Conservation (phyloP, 2,329 filamentous ascomycete species). For the Fusarium foetens region DNA sequence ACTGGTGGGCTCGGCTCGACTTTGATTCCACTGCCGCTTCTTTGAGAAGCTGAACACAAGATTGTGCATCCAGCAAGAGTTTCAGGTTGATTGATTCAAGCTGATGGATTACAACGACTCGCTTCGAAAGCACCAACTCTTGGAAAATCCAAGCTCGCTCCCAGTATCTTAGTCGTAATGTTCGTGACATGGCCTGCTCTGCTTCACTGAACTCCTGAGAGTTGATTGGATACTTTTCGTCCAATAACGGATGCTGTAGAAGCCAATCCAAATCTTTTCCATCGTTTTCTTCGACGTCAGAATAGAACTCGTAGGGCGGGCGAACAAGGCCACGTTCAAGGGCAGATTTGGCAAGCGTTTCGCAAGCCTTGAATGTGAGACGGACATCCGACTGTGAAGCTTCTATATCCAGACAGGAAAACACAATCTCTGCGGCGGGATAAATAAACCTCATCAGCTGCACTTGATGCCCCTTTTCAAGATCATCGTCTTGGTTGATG, state of each 20-base stretch:
- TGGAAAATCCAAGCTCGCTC: slow-evolving; percentile 11
- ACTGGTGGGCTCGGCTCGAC: not conserved
- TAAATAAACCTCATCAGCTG: slow-evolving; percentile 1
- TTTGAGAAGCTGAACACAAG: not conserved
- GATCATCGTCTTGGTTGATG: not conserved
- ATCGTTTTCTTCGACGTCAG: too few relatives aligned
- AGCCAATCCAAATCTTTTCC: not conserved
- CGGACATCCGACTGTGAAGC: not conserved
- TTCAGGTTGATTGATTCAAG: not conserved
- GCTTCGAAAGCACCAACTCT: not conserved
- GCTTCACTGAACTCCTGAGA: not conserved
- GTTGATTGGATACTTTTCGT: not conserved
- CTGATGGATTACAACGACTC: not conserved
- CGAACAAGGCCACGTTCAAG: not conserved
- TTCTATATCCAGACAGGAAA: not conserved
- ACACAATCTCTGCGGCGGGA: not conserved
- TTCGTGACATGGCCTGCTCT: not conserved
- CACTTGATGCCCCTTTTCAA: not conserved
- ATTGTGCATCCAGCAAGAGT: not conserved
- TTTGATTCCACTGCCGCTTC: not conserved
- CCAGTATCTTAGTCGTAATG: not conserved
- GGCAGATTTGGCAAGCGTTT: not conserved
- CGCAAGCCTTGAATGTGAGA: not conserved
- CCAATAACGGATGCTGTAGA: not conserved
- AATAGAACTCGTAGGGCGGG: not conserved